These are phyloP conservation scores for Syzygium aromaticum DNA, from an alignment of 345 rosid species.

Conservation along the genomic window DNA sequence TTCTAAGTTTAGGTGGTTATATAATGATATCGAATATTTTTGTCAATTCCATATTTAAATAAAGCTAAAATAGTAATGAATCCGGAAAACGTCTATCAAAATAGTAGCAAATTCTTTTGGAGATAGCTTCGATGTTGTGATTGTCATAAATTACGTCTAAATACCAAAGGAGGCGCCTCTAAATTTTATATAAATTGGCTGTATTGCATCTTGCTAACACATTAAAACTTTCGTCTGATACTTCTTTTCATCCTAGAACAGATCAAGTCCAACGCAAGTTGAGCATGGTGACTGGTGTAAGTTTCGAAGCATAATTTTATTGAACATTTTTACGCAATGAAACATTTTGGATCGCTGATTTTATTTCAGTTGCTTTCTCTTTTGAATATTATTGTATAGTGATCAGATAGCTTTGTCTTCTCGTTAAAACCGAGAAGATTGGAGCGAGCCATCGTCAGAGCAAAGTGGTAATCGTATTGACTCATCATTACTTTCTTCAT, in stretches of 20 bases:
- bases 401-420: neutral
- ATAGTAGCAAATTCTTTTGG: neutral
- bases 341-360: neutral
- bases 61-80: neutral
- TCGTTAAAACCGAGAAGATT: too few relatives aligned
- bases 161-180: neutral
- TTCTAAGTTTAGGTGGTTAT: neutral
- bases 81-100: neutral
- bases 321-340: neutral
- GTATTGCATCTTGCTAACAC: neutral
- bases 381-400: neutral
- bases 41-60: neutral
- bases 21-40: neutral
- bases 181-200: neutral
- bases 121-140: neutral
- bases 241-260: neutral
- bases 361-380: neutral
- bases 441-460: neutral
- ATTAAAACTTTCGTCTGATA: neutral
- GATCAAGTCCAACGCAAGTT: neutral
- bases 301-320: neutral
- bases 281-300: neutral
- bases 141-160: neutral
- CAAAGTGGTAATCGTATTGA: neutral
- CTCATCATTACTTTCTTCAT: neutral